These are phyloP conservation scores for Suillus paluster DNA, from an alignment of 768 basidiomycete genomes.

Conservation along the genomic window DNA sequence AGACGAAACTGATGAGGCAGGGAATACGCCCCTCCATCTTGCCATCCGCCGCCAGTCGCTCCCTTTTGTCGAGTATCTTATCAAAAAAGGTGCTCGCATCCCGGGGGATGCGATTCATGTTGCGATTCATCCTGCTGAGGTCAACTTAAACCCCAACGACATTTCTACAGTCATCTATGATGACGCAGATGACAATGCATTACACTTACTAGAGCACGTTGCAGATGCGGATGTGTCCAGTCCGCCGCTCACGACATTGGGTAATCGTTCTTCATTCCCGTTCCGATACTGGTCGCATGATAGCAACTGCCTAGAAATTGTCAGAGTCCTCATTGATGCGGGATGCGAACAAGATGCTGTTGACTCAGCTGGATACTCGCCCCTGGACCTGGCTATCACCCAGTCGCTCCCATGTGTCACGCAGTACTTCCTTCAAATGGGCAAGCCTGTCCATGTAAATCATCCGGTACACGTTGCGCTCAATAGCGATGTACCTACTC, in stretches of 20 bases:
- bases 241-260: background rate
- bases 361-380: background rate
- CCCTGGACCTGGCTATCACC: background rate
- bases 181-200: too few relatives aligned
- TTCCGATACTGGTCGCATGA: background rate
- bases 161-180: too few relatives aligned
- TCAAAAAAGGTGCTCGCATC: background rate
- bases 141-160: too few relatives aligned
- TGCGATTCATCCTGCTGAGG: background rate
- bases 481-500: background rate
- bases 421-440: background rate
- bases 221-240: background rate
- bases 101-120: too few relatives aligned
- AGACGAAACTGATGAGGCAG: background rate
- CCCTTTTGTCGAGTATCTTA: conserved; percentile 6
- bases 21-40: background rate
- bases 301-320: background rate
- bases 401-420: background rate
- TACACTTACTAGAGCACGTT: too few relatives aligned
- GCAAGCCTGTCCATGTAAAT: background rate
- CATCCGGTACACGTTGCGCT: background rate
- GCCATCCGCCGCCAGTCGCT: background rate
- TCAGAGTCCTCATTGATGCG: background rate
- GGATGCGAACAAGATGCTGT: background rate
- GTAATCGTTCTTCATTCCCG: background rate